phyloP scores from a whole-genome alignment of 768 basidiomycete species.

The Hypholoma sublateritium region DNA sequence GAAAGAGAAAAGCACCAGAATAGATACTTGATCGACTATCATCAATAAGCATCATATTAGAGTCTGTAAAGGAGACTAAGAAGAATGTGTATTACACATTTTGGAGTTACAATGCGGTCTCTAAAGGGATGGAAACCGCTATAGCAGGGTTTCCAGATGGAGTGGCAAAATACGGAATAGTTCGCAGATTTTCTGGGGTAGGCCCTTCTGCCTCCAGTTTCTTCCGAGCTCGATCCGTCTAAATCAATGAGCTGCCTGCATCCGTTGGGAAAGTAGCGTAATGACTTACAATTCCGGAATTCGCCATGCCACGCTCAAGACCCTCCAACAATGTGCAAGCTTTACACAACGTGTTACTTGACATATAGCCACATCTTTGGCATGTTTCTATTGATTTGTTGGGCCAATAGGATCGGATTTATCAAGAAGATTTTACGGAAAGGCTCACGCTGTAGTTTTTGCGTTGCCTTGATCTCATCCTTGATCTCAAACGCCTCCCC shows the following conservation, averaged over 20 bases:
- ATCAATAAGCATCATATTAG: no score
- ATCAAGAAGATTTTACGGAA: neutral
- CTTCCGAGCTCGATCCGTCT: conserved; percentile 72
- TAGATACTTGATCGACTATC: no score
- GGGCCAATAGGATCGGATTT: conserved; percentile 3
- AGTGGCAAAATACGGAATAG: conserved; percentile 68
- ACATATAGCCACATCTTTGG: conserved; percentile 91
- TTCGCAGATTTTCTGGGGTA: conserved; percentile 67
- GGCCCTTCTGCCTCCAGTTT: conserved; percentile 59
- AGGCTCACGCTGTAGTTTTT: conserved; percentile 80
- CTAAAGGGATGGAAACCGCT: conserved; percentile 33
- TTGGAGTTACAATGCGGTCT: neutral
- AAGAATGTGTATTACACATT: neutral
- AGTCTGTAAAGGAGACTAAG: no score
- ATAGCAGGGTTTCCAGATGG: conserved; percentile 42
- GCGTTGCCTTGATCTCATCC: conserved; percentile 80
- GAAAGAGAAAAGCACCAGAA: no score
- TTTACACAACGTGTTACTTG: conserved; percentile 95
- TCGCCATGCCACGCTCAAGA: conserved; percentile 79
- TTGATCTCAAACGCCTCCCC: conserved; percentile 89
- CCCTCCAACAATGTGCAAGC: conserved; percentile 91
- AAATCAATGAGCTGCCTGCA: conserved; percentile 4
- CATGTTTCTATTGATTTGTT: conserved; percentile 93
- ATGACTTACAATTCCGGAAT: conserved; percentile 56
- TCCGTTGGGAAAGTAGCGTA: conserved; percentile 5